These are phyloP conservation scores for Trametes gibbosa DNA, from an alignment of 768 basidiomycete genomes.

Conservation along the genomic window DNA sequence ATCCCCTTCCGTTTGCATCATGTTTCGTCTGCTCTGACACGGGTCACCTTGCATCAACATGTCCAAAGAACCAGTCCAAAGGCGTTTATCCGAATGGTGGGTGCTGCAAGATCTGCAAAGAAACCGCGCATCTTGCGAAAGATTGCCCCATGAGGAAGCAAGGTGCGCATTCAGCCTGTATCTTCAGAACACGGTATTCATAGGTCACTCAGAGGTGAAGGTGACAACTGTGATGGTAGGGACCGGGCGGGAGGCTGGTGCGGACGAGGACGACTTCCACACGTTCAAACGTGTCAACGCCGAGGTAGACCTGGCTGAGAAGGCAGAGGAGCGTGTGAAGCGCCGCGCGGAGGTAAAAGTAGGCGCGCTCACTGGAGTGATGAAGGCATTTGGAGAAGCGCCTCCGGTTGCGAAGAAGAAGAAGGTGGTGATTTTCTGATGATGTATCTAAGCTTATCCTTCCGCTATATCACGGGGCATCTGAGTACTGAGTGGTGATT, in stretches of 20 bases:
- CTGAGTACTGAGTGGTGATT: too few species aligned
- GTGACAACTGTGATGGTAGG: slow-evolving; percentile 46
- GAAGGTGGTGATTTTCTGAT: slow-evolving; percentile 26
- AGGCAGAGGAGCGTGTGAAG: slow-evolving; percentile 42
- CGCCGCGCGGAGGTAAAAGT: slow-evolving; percentile 42
- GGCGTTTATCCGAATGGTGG: slow-evolving; percentile 93
- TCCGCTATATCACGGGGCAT: neutral
- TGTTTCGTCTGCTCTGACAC: slow-evolving; percentile 87
- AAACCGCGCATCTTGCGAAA: slow-evolving; percentile 81
- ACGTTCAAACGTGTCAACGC: slow-evolving; percentile 61
- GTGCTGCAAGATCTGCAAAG: slow-evolving; percentile 83
- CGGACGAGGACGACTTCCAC: slow-evolving; percentile 97
- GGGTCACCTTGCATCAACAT: slow-evolving; percentile 84
- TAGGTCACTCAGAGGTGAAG: slow-evolving; percentile 31
- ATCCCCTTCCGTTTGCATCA: slow-evolving; percentile 83
- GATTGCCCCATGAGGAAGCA: slow-evolving; percentile 69
- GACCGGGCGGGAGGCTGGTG: slow-evolving; percentile 54
- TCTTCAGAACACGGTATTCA: neutral
- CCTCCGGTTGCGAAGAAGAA: slow-evolving; percentile 13
- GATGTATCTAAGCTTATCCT: neutral
- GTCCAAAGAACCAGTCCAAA: slow-evolving; percentile 74
- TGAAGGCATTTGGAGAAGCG: slow-evolving; percentile 24
- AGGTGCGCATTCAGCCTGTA: slow-evolving; percentile 37
- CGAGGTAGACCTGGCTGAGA: slow-evolving; percentile 62
- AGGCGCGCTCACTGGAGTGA: slow-evolving; percentile 41